Evolutionary conservation across 768 basidiomycete genomes (phyloP).

Genomic region (Lactifluus subvellereus): DNA sequence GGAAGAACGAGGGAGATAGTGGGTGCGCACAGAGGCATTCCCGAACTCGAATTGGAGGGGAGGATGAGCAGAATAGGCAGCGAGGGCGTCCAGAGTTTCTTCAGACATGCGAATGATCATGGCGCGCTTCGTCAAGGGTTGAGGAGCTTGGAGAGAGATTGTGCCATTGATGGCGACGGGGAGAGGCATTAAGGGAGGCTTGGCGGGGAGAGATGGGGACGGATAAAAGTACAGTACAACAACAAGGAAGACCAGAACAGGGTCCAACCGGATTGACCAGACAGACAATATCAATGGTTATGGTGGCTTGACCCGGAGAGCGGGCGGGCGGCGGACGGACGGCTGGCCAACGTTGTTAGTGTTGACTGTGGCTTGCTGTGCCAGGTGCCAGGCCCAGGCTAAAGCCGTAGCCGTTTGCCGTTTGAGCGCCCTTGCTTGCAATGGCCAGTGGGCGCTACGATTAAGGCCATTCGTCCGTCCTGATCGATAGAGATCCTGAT

Average conservation of each 20-base stretch:
- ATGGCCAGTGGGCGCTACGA: no score
- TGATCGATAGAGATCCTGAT: no score
- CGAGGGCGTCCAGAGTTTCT: slow-evolving; percentile 65
- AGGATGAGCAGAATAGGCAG: slow-evolving; percentile 39
- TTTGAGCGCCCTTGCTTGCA: no score
- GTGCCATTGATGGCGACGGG: slow-evolving; percentile 41
- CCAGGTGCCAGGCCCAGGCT: background rate
- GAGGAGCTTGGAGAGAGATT: slow-evolving; percentile 51
- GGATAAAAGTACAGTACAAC: slow-evolving; percentile 1
- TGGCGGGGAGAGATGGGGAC: background rate
- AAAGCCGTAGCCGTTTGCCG: no score
- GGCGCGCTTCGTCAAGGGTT: slow-evolving; percentile 62
- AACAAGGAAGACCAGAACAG: background rate
- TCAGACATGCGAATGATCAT: slow-evolving; percentile 72
- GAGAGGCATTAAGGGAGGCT: slow-evolving; percentile 50
- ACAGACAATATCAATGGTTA: background rate
- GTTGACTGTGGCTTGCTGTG: background rate
- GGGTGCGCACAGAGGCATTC: slow-evolving; percentile 46
- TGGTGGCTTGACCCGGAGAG: background rate
- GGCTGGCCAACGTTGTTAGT: background rate
- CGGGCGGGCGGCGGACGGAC: background rate
- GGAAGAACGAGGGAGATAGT: background rate
- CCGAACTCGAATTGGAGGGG: slow-evolving; percentile 59
- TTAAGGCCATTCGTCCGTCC: no score
- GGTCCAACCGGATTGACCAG: background rate